Evolutionary conservation across 345 rosid genomes (phyloP), one percentile per base, ranked within the genome.

Genomic region (Limnanthes douglasii): DNA sequence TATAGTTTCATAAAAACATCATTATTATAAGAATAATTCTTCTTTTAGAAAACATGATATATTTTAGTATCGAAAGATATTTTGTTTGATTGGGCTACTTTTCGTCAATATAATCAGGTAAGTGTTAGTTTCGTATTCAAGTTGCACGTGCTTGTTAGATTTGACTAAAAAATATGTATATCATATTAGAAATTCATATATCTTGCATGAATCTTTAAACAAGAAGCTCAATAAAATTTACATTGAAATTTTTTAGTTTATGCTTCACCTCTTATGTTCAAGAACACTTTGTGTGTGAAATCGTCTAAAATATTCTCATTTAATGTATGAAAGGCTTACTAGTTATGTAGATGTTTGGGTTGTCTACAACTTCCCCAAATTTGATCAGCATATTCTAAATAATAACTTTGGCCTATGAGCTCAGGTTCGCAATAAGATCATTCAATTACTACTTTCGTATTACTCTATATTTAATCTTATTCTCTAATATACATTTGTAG

Each of bases 251-350:
- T 73, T 90, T 2, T 88, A 95, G 97, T 83, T 88, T 43, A 63
- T 79, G 48, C 76, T 88, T 17, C 95, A 95, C 11, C 42, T 52
- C 21, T 88, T 93, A 1, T 88, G 83, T 37, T 3, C 97, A 38
- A 95, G 97, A 64, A 95, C 97, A 37, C 70, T 88, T 14, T 83
- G 97, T 49, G 95, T 90, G 15, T 88, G 97, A 93, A 83, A 76
- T 59, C 77, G 81, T 34, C 93, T 88, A 12, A 88, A 88, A 54
- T 88, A 73, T 42, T 95, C 97, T 35, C 97, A 88, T 55, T 55
- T 88, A 51, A 74, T 95, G 0, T 88, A 95, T 18, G 92, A 93
- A 70, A 88, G 97, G 48, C 86, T 88, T 22, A 93, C 97, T 48
- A 88, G 97, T 59, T 88, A 93, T 23, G 97, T 86, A 0, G 97